Evolutionary conservation across 345 rosid genomes (phyloP), one percentile per base, ranked within the genome.

Genomic region (Viola odorata): DNA sequence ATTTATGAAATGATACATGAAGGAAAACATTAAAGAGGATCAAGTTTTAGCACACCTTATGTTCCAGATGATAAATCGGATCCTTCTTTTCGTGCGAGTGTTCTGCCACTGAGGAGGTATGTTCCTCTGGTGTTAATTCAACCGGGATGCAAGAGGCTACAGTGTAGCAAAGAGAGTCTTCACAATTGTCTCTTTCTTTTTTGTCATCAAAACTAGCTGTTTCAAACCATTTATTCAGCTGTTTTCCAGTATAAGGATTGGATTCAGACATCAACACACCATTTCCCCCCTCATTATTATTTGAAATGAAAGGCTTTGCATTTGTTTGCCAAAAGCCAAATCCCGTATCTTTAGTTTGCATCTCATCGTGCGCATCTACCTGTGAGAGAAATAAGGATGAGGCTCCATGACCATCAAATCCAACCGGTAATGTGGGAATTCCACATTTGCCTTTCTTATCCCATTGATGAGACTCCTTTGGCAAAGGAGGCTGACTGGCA

Each of bases 401-500:
- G 59, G 53, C 8, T 49, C 38, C 68, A 44, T 13, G 17, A 37
- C 48, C 61, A 45, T 5, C 44, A 45, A 23, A 37, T 58, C 48
- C 58, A 37, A 6, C 23, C 13, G 61, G 45, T 50, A 37, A 37
- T 15, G 17, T 40, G 37, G 47, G 53, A 50, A 71, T 23, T 50
- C 36, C 40, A 44, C 50, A 41, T 61, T 66, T 66, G 4, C 71
- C 76, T 57, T 72, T 66, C 56, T 61, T 63, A 66, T 72, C 71
- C 71, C 76, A 72, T 17, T 9, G 59, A 64, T 44, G 55, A 57
- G 36, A 50, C 41, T 52, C 65, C 37, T 7, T 3, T 16, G 53
- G n/a, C 7, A 15, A 70, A 53, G 45, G 16, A 12, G 62, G 53
- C 39, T 54, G 64, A 40, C 13, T 49, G 11, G 42, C 41, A 51